These are phyloP conservation scores for Trametes polyzona DNA, from an alignment of 1,284 basidiomycete genomes.

Conservation along the genomic window DNA sequence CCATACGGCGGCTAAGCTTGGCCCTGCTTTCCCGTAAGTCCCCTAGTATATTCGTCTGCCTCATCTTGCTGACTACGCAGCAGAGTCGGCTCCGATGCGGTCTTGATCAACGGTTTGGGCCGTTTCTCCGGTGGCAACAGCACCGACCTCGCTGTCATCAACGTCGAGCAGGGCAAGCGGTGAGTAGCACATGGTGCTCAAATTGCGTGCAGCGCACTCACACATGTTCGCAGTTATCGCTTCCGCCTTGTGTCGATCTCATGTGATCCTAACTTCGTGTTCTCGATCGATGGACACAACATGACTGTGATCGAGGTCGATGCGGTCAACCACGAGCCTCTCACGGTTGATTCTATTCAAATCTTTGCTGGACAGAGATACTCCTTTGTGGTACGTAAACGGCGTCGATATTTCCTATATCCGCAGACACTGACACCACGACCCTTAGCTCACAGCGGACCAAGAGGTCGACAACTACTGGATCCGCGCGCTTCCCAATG, in stretches of 20 bases:
- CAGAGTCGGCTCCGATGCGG: constrained; percentile 30
- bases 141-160: constrained; percentile 37
- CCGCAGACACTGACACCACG: background rate
- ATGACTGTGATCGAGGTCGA: constrained; percentile 43
- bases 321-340: constrained; percentile 36
- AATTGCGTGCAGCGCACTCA: too few relatives aligned
- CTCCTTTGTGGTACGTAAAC: constrained; percentile 38
- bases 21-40: constrained; percentile 22
- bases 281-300: constrained; percentile 43
- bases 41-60: background rate
- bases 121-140: constrained; percentile 28
- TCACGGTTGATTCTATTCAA: constrained; percentile 35
- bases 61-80: too few relatives aligned
- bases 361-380: constrained; percentile 44
- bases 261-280: constrained; percentile 38
- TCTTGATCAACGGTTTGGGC: constrained; percentile 57
- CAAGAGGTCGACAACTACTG: constrained; percentile 24
- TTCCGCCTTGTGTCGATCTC: constrained; percentile 56
- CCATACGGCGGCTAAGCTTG: constrained; percentile 22
- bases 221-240: constrained; percentile 33
- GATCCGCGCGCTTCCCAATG: constrained; percentile 34
- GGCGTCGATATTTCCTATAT: too few relatives aligned
- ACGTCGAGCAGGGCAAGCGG: constrained; percentile 39
- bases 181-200: constrained; percentile 2
- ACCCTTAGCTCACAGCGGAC: constrained; percentile 17